Base-by-base conservation (phyloP, 2,329 filamentous ascomycete species). In the Fusarium gaditjirri region DNA sequence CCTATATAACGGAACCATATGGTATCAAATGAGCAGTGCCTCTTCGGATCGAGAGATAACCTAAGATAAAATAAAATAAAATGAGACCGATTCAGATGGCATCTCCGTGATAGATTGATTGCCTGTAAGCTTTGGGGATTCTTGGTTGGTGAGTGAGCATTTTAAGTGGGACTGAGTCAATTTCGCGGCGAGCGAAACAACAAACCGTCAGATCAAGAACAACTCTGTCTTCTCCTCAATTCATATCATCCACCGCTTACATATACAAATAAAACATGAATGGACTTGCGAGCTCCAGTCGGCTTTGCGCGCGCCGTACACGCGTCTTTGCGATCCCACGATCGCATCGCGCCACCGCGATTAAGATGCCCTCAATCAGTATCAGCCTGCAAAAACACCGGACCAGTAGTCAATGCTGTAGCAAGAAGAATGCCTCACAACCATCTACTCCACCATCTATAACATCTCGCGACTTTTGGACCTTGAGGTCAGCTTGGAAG, bases 401-500 rank as follows among this genome's bases (percentile, higher is more conserved):
- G 43, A 47, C 64, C 6, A 74, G 64, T 23, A 74, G 53, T 9
- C 56, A 73, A 17, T 68, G 64, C 7, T 73, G 71, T 21, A 49
- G 29, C 21, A 74, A 73, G 31, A 57, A 44, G 41, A 53, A 7
- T 8, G 1, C 38, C 2, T 46, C 57, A 1, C 54, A 61, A 5
- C 25, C 46, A 3, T 27, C 61, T 3, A 17, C 23, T 19, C 36
- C 63, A 0, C 5, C 42, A 16, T 41, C 61, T 19, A 36, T 54
- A 6, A 44, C 57, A 12, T 72, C 57, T 4, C 12, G n/a, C 3
- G 31, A 25, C 0, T 84, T 84, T 52, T 84, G 82, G 82, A 29
- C 50, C 2, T 80, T 78, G 0, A 60, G 35, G 2, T 39, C 77
- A 2, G 77, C 80, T 1, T 89, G 87, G 87, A 81, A 78, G 31